Conservation (phyloP, 768 basidiomycete species). For the Roridomyces roridus region DNA sequence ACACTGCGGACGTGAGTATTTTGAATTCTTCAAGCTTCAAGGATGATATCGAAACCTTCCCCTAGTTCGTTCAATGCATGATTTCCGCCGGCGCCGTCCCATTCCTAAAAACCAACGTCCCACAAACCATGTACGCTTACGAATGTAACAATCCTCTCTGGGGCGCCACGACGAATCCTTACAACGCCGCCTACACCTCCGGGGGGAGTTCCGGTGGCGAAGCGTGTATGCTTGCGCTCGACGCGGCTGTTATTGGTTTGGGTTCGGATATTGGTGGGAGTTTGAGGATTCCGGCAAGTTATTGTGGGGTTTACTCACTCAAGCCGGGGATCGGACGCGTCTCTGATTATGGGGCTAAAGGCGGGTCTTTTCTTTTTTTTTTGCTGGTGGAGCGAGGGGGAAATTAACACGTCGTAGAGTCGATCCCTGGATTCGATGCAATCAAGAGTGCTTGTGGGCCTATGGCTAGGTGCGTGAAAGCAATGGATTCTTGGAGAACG, state of each 20-base stretch:
- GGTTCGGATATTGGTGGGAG: slow-evolving; percentile 77
- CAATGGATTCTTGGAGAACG: too few relatives aligned
- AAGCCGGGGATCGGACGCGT: slow-evolving; percentile 55
- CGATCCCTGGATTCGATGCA: slow-evolving; percentile 17
- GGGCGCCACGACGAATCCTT: slow-evolving; percentile 60
- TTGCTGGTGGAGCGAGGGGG: neutral
- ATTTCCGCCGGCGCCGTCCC: slow-evolving; percentile 62
- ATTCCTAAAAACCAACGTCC: slow-evolving; percentile 75
- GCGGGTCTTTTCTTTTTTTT: slow-evolving; percentile 30
- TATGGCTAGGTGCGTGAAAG: slow-evolving; percentile 11
- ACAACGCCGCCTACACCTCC: slow-evolving; percentile 37
- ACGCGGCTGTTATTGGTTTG: slow-evolving; percentile 65
- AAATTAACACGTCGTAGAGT: too few relatives aligned
- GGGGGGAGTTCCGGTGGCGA: slow-evolving; percentile 72
- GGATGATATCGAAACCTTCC: neutral
- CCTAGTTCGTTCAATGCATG: slow-evolving; percentile 31
- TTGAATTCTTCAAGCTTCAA: neutral
- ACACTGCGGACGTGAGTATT: slow-evolving; percentile 52
- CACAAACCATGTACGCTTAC: slow-evolving; percentile 64
- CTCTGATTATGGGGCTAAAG: slow-evolving; percentile 50
- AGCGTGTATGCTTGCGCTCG: slow-evolving; percentile 64
- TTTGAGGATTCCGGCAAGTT: slow-evolving; percentile 69
- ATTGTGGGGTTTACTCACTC: slow-evolving; percentile 66
- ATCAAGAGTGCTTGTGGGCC: slow-evolving; percentile 13
- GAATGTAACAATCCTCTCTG: slow-evolving; percentile 66